Percentiles rank a stretch among this genome's conserved stretches.
Conservation (phyloP, 805 yeast species). For the Kazachstania martiniae region DNA sequence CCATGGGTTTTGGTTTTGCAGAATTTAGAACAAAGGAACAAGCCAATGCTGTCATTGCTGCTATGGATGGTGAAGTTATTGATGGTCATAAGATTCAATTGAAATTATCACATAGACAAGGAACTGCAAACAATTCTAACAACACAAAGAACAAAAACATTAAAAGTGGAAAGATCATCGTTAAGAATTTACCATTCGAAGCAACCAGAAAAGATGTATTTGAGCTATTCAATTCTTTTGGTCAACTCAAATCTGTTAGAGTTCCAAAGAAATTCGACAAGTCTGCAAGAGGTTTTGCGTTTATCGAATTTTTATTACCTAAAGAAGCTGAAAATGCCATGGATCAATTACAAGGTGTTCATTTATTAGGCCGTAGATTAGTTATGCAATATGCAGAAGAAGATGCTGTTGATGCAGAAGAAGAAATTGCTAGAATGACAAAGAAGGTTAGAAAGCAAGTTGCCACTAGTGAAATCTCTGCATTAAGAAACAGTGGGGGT, state of each 20-base stretch:
- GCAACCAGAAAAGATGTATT: conserved; percentile 88
- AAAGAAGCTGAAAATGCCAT: conserved; percentile 92
- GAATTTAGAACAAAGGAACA: conserved; percentile 73
- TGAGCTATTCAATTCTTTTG: conserved; percentile 88
- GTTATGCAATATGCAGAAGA: conserved; percentile 88
- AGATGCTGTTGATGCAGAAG: conserved; percentile 77
- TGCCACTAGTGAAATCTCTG: conserved; percentile 63
- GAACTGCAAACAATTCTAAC: conserved; percentile 25
- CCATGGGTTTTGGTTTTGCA: conserved; percentile 97
- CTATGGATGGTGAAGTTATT: conserved; percentile 64
- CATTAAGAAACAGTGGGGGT: conserved; percentile 58
- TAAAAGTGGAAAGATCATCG: conserved; percentile 65
- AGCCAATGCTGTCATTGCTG: conserved; percentile 65
- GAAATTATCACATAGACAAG: conserved; percentile 76
- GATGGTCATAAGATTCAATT: conserved; percentile 88
- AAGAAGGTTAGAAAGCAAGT: conserved; percentile 73
- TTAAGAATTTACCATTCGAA: conserved; percentile 95
- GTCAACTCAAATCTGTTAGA: conserved; percentile 86
- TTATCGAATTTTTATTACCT: conserved; percentile 78
- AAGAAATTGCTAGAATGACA: conserved; percentile 84
- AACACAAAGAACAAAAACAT: conserved; percentile 27
- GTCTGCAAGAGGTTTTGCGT: conserved; percentile 94
- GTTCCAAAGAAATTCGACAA: conserved; percentile 94
- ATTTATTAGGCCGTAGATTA: conserved; percentile 86
- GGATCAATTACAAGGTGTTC: conserved; percentile 90